These are phyloP conservation scores for Trametes villosa DNA, from an alignment of 768 basidiomycete species.

Conservation along the genomic window DNA sequence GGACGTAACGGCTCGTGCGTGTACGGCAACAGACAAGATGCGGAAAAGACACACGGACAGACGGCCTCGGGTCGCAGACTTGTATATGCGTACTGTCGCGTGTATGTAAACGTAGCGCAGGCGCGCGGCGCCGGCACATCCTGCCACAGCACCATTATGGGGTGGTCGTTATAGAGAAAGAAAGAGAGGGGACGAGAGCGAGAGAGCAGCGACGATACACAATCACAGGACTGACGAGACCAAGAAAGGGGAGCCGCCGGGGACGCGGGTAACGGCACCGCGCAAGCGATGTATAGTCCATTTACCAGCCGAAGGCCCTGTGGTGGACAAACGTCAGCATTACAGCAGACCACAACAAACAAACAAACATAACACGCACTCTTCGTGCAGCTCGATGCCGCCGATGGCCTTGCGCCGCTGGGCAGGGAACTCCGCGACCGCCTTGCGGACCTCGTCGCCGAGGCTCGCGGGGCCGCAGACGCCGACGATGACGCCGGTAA, in stretches of 20 bases:
- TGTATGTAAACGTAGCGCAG: not conserved
- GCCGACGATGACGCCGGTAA: constrained; percentile 44
- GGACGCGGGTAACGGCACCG: not conserved
- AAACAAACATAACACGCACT: constrained; percentile 35
- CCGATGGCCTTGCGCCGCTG: constrained; percentile 41
- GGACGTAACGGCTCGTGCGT: constrained; percentile 1
- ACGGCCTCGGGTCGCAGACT: constrained; percentile 1
- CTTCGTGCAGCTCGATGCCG: constrained; percentile 47
- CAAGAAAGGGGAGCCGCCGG: not conserved
- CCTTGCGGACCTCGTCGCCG: constrained; percentile 41
- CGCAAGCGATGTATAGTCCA: not conserved
- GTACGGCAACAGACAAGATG: not conserved
- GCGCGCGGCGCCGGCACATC: not conserved
- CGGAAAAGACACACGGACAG: not conserved
- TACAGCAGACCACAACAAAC: not conserved
- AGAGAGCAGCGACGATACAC: not conserved
- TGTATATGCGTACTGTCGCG: constrained; percentile 35
- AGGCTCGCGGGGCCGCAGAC: constrained; percentile 47
- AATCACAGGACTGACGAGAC: not conserved
- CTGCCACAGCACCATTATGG: not conserved
- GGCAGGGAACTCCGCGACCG: constrained; percentile 40
- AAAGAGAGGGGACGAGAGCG: not conserved
- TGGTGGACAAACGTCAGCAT: constrained; percentile 7
- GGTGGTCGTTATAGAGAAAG: not conserved
- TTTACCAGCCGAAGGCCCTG: constrained; percentile 27